Conservation (phyloP, 805 yeast genomes). For the Candida adriatica region DNA sequence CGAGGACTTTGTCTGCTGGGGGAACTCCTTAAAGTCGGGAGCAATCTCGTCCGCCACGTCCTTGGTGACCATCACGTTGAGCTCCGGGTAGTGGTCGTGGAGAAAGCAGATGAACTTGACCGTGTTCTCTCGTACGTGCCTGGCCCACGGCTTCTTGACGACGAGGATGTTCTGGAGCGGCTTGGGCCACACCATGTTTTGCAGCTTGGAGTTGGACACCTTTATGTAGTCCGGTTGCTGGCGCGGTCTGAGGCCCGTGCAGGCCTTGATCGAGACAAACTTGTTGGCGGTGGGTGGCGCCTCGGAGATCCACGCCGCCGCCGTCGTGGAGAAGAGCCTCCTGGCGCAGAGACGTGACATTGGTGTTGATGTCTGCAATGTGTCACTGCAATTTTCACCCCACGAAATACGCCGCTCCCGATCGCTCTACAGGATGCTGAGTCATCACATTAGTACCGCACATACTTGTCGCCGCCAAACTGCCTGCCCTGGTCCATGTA, state of each 20-base stretch:
- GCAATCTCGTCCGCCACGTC: conserved; percentile 69
- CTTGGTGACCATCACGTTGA: conserved; percentile 71
- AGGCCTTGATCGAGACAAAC: conserved; percentile 27
- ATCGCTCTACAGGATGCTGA: no score
- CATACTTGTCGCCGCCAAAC: conserved; percentile 1
- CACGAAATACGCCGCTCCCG: no score
- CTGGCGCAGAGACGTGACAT: no score
- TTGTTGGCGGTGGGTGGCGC: conserved; percentile 22
- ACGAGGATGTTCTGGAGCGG: conserved; percentile 71
- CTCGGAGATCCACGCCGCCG: conserved; percentile 19
- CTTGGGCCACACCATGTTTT: conserved; percentile 60
- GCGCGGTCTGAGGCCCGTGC: conserved; percentile 23
- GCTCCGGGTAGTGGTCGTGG: conserved; percentile 54
- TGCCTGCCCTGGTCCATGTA: background rate
- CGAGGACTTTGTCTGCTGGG: conserved; percentile 21
- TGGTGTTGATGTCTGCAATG: no score
- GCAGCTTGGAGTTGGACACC: conserved; percentile 53
- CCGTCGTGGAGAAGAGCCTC: conserved; percentile 14
- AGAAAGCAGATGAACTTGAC: conserved; percentile 56
- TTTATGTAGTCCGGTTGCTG: conserved; percentile 45
- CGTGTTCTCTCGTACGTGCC: conserved; percentile 58
- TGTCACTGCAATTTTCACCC: no score
- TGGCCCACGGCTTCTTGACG: conserved; percentile 81
- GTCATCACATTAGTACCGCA: no score
- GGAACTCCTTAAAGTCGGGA: conserved; percentile 20